Percentiles rank a stretch among this genome's conserved stretches.
These are phyloP conservation scores for Gypsophila paniculata DNA, from an alignment of 179 eudicot genomes.

Conservation along the genomic window DNA sequence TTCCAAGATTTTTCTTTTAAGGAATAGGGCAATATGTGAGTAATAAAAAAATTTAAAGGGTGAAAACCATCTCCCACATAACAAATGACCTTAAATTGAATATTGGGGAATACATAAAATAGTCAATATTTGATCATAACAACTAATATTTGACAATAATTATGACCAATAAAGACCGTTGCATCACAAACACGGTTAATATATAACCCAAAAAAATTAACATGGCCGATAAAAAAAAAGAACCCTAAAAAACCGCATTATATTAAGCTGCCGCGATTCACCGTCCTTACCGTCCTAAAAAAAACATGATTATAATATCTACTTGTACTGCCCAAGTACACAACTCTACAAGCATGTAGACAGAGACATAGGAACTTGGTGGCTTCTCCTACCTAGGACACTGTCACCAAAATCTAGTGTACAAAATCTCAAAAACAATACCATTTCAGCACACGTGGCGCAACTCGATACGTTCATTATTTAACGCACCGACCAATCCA, in stretches of 20 bases:
- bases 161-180: no score
- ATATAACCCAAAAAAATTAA: background rate
- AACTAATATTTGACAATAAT: no score
- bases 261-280: background rate
- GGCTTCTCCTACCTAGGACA: constrained; percentile 26
- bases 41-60: no score
- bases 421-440: constrained; percentile 14
- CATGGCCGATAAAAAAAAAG: background rate
- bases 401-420: constrained; percentile 4
- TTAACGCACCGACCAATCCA: constrained; percentile 23
- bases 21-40: no score
- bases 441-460: constrained; percentile 23
- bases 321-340: background rate
- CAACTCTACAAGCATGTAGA: background rate
- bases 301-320: background rate
- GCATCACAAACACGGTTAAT: background rate
- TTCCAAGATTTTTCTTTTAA: no score
- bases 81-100: no score
- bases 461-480: constrained; percentile 7
- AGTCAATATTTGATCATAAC: no score
- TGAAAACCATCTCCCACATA: no score
- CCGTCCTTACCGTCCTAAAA: background rate
- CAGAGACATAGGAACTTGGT: constrained; percentile 27
- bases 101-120: no score
- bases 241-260: background rate